phyloP scores from a whole-genome alignment of 2,329 filamentous ascomycete genomes.

The Triangularia setosa region DNA sequence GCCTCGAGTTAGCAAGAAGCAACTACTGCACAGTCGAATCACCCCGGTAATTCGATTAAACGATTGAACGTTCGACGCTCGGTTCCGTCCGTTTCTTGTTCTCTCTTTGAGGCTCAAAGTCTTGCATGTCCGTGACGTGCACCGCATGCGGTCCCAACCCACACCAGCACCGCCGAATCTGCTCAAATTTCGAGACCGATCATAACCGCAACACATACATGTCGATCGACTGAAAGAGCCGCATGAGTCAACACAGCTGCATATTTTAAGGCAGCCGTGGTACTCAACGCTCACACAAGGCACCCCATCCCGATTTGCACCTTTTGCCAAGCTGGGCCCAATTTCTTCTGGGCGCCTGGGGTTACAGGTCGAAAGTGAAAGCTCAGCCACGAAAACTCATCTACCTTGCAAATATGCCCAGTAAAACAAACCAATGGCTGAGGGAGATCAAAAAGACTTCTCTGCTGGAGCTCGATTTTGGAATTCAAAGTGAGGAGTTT shows the following conservation, averaged over 20 bases:
- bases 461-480: background rate
- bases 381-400: constrained; percentile 10
- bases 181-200: background rate
- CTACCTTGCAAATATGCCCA: constrained; percentile 8
- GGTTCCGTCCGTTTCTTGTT: background rate
- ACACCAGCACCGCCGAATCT: background rate
- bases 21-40: background rate
- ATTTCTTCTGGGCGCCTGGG: background rate
- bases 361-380: background rate
- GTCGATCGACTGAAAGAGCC: background rate
- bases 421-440: background rate
- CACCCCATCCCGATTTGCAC: background rate
- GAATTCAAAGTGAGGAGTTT: background rate
- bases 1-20: background rate
- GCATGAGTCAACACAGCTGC: constrained; percentile 7
- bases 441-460: background rate
- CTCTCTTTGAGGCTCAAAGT: background rate
- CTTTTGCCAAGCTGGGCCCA: background rate
- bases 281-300: background rate
- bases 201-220: background rate
- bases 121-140: background rate
- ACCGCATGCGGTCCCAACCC: background rate
- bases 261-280: constrained; percentile 2
- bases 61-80: background rate
- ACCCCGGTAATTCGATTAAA: background rate